Conservation (phyloP, 495 filamentous ascomycete species). For the Hypoxylon fragiforme region DNA sequence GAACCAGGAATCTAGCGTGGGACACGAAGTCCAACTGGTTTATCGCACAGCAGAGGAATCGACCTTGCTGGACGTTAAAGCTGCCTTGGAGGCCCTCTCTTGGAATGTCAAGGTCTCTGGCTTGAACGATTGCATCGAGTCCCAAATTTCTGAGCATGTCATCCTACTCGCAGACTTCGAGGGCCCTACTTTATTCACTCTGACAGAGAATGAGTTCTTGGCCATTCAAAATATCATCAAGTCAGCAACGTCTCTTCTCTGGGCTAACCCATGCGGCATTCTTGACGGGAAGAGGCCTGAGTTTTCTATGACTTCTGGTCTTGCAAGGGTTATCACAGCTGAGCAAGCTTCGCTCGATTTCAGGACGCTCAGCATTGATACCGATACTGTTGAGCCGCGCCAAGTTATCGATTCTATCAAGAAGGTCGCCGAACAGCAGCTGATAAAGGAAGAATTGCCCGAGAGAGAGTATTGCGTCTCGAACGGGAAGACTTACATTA, state of each 20-base stretch:
- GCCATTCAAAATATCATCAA: conserved; percentile 40
- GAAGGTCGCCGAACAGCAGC: conserved; percentile 10
- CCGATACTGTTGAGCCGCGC: background rate
- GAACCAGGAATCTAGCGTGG: background rate
- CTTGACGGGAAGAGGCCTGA: conserved; percentile 38
- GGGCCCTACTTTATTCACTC: conserved; percentile 4
- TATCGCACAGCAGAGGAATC: conserved; percentile 1
- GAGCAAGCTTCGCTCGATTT: conserved; percentile 48
- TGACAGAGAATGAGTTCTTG: conserved; percentile 32
- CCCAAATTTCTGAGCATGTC: conserved; percentile 16
- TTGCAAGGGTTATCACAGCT: conserved; percentile 39
- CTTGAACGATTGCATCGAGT: conserved; percentile 1
- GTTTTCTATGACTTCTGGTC: conserved; percentile 38
- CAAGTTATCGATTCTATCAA: conserved; percentile 3
- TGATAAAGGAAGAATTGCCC: background rate
- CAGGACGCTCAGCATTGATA: conserved; percentile 36
- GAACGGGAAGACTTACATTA: conserved; percentile 34
- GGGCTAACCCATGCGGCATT: conserved; percentile 39
- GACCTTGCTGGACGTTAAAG: conserved; percentile 2
- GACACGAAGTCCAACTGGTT: conserved; percentile 8
- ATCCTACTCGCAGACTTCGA: conserved; percentile 34
- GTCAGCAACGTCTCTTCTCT: conserved; percentile 39
- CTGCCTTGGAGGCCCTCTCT: background rate
- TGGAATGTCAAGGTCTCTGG: conserved; percentile 5
- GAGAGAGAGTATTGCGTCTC: conserved; percentile 33